Evolutionary conservation across 2,329 filamentous ascomycete genomes (phyloP), one percentile per base, ranked within the genome.

Genomic region (Talaromyces sp.): DNA sequence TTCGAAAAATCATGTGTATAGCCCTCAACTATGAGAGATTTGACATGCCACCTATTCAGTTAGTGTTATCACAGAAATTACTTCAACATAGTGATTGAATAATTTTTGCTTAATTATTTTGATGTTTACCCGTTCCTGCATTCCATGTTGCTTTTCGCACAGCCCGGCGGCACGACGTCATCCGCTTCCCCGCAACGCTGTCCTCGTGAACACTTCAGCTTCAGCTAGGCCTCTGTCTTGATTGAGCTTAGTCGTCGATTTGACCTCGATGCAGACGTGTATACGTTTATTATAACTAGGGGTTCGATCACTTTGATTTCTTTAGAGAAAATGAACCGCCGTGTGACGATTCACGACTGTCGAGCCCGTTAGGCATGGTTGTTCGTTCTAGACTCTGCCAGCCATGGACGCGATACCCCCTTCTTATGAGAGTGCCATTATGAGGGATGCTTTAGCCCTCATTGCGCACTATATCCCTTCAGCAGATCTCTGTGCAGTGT

Each of bases 321-420:
- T 19, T 46, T 19, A 2, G 19, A 46, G 43, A 24, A 46, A 38
- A 38, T 38, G 35, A n/a, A 1, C 35, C 35, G 17, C 6, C 17
- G 35, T 38, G 5, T n/a, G 17, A 38, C 35, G 35, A 26, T 24
- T 50, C 19, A 50, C 24, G 48, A 52, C 11, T 29, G 48, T 52
- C 27, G 48, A 24, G 7, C 43, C 43, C 12, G 19, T 4, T 50
- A 26, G 19, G 14, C 12, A 52, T 52, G 48, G 24, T 52, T 3
- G 24, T 12, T 24, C 10, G 7, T 50, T 26, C 43, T 41, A 21
- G 3, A 31, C 8, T 14, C 56, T 41, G 43, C 38, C 31, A 57
- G n/a, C 31, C 32, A 85, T 85, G 82, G 83, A 86, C 66, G 77
- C 81, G 56, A 76, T 82, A 56, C 82, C 83, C 31, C 85, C 85